phyloP scores from a whole-genome alignment of 2,329 filamentous ascomycete species.

The Colletotrichum sp. region DNA sequence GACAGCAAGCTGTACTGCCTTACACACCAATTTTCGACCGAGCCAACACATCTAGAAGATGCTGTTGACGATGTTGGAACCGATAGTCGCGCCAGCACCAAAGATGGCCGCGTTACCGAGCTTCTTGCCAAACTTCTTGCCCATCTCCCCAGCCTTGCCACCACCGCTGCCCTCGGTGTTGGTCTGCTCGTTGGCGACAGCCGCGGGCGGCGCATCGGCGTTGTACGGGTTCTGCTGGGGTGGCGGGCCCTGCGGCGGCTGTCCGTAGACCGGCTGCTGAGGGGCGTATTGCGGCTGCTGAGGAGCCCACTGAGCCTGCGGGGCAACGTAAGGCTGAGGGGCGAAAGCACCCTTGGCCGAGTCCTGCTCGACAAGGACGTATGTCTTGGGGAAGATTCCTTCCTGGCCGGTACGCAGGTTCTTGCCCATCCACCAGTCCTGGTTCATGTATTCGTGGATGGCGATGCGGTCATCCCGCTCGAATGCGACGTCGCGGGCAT shows the following conservation, averaged over 20 bases:
- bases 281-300: constrained; percentile 22
- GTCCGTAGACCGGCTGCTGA: constrained; percentile 40
- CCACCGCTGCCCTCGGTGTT: constrained; percentile 43
- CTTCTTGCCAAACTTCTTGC: constrained; percentile 98
- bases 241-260: constrained; percentile 45
- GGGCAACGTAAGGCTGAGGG: constrained; percentile 24
- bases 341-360: constrained; percentile 30
- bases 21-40: neutral
- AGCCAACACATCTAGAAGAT: constrained; percentile 67
- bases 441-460: constrained; percentile 92
- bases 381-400: constrained; percentile 94
- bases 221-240: constrained; percentile 67
- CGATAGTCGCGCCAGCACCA: constrained; percentile 89
- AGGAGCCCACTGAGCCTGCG: constrained; percentile 23
- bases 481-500: constrained; percentile 81
- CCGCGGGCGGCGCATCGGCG: constrained; percentile 74
- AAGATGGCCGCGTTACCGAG: constrained; percentile 81
- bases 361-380: constrained; percentile 77
- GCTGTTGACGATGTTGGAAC: constrained; percentile 86
- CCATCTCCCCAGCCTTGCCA: constrained; percentile 73
- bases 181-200: constrained; percentile 67
- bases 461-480: constrained; percentile 80
- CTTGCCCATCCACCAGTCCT: constrained; percentile 94
- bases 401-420: constrained; percentile 83
- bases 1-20: neutral